phyloP scores from a whole-genome alignment of 1,284 basidiomycete species.

The Cutaneotrichosporon cutaneum region DNA sequence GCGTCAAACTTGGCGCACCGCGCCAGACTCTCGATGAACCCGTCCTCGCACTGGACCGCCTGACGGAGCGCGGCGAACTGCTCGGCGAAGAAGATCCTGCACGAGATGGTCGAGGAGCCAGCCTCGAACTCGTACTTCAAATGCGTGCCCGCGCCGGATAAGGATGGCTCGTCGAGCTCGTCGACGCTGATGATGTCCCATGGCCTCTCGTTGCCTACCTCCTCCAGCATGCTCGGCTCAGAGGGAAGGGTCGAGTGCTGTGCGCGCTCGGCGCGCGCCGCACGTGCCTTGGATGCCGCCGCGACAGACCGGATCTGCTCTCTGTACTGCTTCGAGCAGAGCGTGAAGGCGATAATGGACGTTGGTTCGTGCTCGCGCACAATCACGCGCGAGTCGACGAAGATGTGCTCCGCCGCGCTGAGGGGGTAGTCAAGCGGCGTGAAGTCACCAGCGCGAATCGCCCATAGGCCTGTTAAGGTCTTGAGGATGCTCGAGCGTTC shows the following conservation, averaged over 20 bases:
- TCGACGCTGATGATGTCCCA: constrained; percentile 77
- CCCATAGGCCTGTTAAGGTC: constrained; percentile 81
- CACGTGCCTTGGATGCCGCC: constrained; percentile 11
- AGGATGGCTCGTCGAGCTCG: constrained; percentile 37
- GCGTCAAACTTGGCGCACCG: constrained; percentile 96
- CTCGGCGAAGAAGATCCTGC: constrained; percentile 92
- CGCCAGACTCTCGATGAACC: constrained; percentile 88
- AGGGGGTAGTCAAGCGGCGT: constrained; percentile 60
- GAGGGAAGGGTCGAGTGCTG: constrained; percentile 7
- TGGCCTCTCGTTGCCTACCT: constrained; percentile 14
- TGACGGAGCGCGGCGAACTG: constrained; percentile 93
- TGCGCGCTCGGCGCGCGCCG: constrained; percentile 4
- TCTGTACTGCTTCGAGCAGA: constrained; percentile 87
- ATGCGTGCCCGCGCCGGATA: constrained; percentile 42
- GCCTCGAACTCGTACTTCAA: constrained; percentile 72
- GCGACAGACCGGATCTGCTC: constrained; percentile 75
- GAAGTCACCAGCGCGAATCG: constrained; percentile 59
- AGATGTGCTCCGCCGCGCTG: constrained; percentile 72
- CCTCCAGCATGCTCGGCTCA: constrained; percentile 22
- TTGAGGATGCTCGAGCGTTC: constrained; percentile 79
- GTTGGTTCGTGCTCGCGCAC: constrained; percentile 97
- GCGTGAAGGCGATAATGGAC: constrained; percentile 92
- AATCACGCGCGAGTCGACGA: constrained; percentile 91
- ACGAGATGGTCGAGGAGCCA: constrained; percentile 88
- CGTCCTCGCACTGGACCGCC: constrained; percentile 89